Evolutionary conservation across 805 yeast species (phyloP), one percentile per base, ranked within the genome.

Genomic region (Ogataea siamensis): DNA sequence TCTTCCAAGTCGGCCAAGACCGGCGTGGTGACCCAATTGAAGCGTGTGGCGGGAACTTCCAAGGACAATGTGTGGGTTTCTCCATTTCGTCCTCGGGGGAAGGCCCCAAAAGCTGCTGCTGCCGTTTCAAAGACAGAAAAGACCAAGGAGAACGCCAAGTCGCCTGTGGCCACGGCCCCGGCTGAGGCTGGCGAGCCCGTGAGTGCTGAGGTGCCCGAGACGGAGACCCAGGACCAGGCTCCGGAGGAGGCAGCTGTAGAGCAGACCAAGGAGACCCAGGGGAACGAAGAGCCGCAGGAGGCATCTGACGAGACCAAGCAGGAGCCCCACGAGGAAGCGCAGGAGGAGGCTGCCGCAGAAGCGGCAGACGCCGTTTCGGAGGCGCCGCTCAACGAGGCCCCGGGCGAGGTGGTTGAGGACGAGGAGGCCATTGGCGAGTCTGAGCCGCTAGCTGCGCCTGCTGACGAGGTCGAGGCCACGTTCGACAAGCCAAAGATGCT

Each of bases 401-500:
- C 42, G 3, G 34, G 34, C 28, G 46, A 46, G 24, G 46, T 35
- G 8, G 46, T 43, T 32, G 52, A 46, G 33, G 49, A 43, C 21
- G 53, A 45, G 35, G 52, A 46, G 33, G 48, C 50, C 25, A 29
- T 38, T 8, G 51, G 40, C 17, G 55, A 25, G 10, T 16, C 42
- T 12, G 47, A 25, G 23, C 52, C 33, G 17, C 46, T 39, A 13
- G 51, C 42, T 3, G 52, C 24, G 14, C 43, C 39, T 10, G 42
- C 41, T n/a, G 72, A 72, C 12, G 61, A 63, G 46, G 60, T 60
- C 55, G 60, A 56, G 69, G 62, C 44, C 45, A 57, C 47, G 12
- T 59, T 71, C 34, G 71, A 65, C 41, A 70, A 73, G 46, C 82
- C 82, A 20, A 62, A 64, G 27, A 56, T 76, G 55, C 62, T 73